Evolutionary conservation across 495 filamentous ascomycete species (phyloP).

Genomic region (Penicillium riverlandense): DNA sequence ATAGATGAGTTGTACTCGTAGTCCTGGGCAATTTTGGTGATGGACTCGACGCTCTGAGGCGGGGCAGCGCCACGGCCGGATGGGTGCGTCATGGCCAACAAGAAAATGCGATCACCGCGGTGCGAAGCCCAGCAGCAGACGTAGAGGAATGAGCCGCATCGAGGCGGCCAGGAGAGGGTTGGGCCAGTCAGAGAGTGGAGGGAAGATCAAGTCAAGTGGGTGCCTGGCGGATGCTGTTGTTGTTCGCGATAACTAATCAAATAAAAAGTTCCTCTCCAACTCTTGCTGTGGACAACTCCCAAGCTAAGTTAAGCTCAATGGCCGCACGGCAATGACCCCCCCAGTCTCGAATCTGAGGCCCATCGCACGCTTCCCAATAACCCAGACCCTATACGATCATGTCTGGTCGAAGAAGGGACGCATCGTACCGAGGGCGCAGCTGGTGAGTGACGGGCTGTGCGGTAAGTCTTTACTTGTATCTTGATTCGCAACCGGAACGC

Average conservation of each 20-base stretch:
- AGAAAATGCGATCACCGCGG: constrained; percentile 6
- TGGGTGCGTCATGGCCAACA: constrained; percentile 1
- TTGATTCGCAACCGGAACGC: neutral
- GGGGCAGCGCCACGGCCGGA: constrained; percentile 11
- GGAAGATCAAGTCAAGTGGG: neutral
- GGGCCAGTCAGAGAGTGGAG: neutral
- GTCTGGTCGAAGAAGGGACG: neutral
- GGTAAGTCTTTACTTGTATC: constrained; percentile 33
- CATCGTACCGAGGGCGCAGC: constrained; percentile 14
- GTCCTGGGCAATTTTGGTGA: constrained; percentile 60
- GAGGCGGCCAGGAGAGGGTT: constrained; percentile 6
- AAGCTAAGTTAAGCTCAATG: neutral
- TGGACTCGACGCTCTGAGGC: constrained; percentile 64
- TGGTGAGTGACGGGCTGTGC: constrained; percentile 55
- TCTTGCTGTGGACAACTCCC: constrained; percentile 4
- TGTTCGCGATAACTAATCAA: neutral
- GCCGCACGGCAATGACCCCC: too few species aligned
- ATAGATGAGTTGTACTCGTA: constrained; percentile 75
- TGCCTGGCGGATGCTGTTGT: constrained; percentile 1
- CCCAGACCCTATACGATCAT: constrained; percentile 5
- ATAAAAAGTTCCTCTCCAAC: neutral
- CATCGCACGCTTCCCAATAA: constrained; percentile 12
- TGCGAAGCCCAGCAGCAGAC: constrained; percentile 7
- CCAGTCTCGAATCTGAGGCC: too few species aligned
- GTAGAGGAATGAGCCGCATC: constrained; percentile 14